These are phyloP conservation scores for Glarea lozoyensis DNA, from an alignment of 495 filamentous ascomycete species.

Conservation along the genomic window DNA sequence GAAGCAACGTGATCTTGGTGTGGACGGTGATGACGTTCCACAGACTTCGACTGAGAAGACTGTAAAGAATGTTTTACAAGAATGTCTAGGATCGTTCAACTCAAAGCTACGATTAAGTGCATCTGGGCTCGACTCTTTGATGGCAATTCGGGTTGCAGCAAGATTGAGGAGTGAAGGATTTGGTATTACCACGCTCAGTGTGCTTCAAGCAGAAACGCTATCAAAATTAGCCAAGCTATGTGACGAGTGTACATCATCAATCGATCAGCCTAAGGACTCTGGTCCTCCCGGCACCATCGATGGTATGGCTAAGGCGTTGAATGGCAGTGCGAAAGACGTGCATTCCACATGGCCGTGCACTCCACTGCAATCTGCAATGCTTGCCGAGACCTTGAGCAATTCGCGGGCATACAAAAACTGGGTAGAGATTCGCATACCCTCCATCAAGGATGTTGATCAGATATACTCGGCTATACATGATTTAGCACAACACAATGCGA, in stretches of 20 bases:
- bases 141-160: conserved; percentile 58
- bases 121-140: conserved; percentile 63
- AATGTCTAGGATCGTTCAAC: conserved; percentile 36
- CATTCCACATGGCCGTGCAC: conserved; percentile 52
- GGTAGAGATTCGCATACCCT: conserved; percentile 48
- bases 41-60: conserved; percentile 29
- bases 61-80: conserved; percentile 36
- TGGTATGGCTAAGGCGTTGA: conserved; percentile 1
- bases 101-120: conserved; percentile 37
- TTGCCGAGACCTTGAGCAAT: conserved; percentile 53
- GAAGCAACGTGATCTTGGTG: conserved; percentile 9
- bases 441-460: conserved; percentile 13
- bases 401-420: conserved; percentile 62
- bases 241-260: conserved; percentile 2
- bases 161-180: conserved; percentile 44
- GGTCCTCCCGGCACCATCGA: not conserved
- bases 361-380: conserved; percentile 68
- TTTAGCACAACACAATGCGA: conserved; percentile 47
- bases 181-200: conserved; percentile 38
- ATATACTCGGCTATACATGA: conserved; percentile 37
- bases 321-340: conserved; percentile 26
- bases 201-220: conserved; percentile 46
- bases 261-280: not conserved
- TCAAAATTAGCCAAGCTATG: conserved; percentile 6
- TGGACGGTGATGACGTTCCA: conserved; percentile 21